These are phyloP conservation scores for Phytophthora tubulina DNA, from an alignment of 352 stramenopile species.

Conservation along the genomic window DNA sequence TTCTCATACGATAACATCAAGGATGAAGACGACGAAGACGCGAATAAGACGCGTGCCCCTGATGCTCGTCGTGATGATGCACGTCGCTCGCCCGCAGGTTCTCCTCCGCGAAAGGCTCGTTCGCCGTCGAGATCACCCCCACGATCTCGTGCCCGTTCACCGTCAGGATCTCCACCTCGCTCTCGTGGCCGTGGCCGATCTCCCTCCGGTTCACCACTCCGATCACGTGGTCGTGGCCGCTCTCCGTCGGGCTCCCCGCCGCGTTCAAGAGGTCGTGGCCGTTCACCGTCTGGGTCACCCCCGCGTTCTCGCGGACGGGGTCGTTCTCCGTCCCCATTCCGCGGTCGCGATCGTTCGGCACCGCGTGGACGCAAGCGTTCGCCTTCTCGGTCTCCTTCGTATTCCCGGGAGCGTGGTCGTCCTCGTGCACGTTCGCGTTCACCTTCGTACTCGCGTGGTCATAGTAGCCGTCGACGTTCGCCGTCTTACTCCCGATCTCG, in stretches of 20 bases:
- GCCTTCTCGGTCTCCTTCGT: conserved; percentile 33
- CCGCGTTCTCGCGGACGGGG: conserved; percentile 36
- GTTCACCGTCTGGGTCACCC: conserved; percentile 42
- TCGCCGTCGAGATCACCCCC: conserved; percentile 17
- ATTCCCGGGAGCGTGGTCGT: conserved; percentile 29
- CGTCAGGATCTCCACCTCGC: conserved; percentile 20
- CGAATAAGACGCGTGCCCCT: conserved; percentile 19
- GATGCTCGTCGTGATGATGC: conserved; percentile 15
- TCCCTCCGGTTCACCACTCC: conserved; percentile 39
- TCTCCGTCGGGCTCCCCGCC: conserved; percentile 27
- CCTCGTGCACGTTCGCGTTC: conserved; percentile 43
- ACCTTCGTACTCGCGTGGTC: conserved; percentile 38
- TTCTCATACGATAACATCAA: conserved; percentile 80
- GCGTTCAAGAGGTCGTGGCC: conserved; percentile 26
- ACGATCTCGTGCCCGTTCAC: conserved; percentile 18
- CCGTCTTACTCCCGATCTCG: conserved; percentile 49
- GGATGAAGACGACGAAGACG: conserved; percentile 49
- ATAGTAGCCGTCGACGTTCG: conserved; percentile 36
- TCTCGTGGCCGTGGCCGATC: conserved; percentile 34
- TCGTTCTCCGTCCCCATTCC: conserved; percentile 32
- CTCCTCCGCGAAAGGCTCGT: conserved; percentile 20
- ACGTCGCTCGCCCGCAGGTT: conserved; percentile 23
- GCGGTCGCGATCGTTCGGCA: conserved; percentile 34
- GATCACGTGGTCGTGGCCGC: conserved; percentile 30
- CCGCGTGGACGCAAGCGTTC: conserved; percentile 36